These are phyloP conservation scores for Juncus inflexus DNA, from an alignment of 176 grass and related monocot genomes.

Conservation along the genomic window DNA sequence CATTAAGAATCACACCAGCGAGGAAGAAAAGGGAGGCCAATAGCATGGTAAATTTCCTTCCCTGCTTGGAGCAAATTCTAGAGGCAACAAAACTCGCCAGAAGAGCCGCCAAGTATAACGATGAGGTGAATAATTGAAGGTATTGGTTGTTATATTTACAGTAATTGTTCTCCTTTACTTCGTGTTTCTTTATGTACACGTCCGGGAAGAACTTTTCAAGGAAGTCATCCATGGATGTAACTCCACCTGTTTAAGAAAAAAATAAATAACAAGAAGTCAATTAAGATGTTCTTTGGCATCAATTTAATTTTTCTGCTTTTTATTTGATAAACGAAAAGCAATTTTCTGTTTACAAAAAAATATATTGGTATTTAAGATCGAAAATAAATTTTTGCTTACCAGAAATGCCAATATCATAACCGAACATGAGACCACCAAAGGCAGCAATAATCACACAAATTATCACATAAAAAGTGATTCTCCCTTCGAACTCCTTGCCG, in stretches of 20 bases:
- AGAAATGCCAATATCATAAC: slow-evolving; percentile 75
- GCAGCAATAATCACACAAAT: slow-evolving; percentile 53
- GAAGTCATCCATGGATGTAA: slow-evolving; percentile 67
- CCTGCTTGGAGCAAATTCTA: slow-evolving; percentile 28
- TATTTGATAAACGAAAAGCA: neutral
- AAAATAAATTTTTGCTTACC: slow-evolving; percentile 25
- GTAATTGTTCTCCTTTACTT: slow-evolving; percentile 52
- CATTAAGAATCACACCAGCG: slow-evolving; percentile 21
- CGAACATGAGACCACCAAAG: slow-evolving; percentile 68
- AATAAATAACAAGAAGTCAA: neutral
- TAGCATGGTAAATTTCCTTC: slow-evolving; percentile 42
- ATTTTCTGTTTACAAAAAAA: neutral
- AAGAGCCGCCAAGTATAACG: slow-evolving; percentile 58
- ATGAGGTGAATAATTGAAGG: slow-evolving; percentile 61
- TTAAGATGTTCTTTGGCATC: neutral
- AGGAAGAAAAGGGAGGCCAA: slow-evolving; percentile 48
- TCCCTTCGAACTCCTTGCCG: slow-evolving; percentile 37
- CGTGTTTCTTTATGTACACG: slow-evolving; percentile 45
- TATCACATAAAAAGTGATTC: slow-evolving; percentile 51
- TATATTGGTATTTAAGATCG: neutral
- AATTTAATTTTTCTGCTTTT: neutral
- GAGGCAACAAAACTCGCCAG: slow-evolving; percentile 44
- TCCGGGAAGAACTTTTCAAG: slow-evolving; percentile 38
- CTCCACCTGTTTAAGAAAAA: slow-evolving; percentile 35
- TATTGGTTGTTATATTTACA: slow-evolving; percentile 64